Evolutionary conservation across 75 land plant species (phyloP).

Genomic region (Cryptomeria japonica): DNA sequence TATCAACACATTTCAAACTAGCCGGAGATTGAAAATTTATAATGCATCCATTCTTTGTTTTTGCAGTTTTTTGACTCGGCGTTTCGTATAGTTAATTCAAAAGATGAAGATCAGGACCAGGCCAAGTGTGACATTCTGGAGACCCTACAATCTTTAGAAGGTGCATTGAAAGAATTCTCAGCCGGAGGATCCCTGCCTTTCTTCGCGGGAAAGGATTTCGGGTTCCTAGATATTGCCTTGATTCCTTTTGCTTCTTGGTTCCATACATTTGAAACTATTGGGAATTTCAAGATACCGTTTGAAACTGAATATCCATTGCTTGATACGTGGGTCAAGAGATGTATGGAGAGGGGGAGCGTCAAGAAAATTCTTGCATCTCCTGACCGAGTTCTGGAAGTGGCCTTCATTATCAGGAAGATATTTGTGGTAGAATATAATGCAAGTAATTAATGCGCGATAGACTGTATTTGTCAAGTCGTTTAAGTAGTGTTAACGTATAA

Average conservation of each 20-base stretch:
- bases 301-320: neutral
- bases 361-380: neutral
- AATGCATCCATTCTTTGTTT: neutral
- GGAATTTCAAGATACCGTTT: neutral
- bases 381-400: neutral
- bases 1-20: too few species aligned
- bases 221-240: conserved; percentile 12
- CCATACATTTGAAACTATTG: neutral
- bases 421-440: neutral
- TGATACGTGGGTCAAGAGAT: neutral
- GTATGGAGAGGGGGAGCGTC: neutral
- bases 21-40: neutral
- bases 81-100: neutral
- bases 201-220: conserved; percentile 4
- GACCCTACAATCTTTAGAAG: neutral
- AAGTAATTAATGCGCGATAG: too few species aligned
- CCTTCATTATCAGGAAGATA: neutral
- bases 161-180: neutral
- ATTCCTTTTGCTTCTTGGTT: conserved; percentile 2
- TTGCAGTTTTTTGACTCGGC: neutral
- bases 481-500: too few species aligned
- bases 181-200: neutral
- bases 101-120: conserved; percentile 2
- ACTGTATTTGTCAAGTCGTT: too few species aligned
- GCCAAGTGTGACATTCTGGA: neutral